These are phyloP conservation scores for Physcia stellaris DNA, from an alignment of 495 filamentous ascomycete genomes.

Conservation along the genomic window DNA sequence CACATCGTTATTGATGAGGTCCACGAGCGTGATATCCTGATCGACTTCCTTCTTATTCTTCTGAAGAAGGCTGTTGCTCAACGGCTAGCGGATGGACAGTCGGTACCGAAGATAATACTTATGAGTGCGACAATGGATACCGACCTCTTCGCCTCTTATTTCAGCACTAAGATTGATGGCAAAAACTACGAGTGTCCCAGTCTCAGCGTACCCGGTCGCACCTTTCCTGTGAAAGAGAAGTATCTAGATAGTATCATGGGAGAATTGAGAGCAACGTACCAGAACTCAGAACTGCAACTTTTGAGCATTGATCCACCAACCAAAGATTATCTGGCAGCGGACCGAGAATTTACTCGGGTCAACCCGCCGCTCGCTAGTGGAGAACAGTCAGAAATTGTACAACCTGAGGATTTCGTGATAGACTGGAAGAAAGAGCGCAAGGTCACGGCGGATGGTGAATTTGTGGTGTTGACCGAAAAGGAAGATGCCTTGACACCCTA, in stretches of 20 bases:
- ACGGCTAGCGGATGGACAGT: constrained; percentile 21
- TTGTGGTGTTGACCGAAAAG: constrained; percentile 18
- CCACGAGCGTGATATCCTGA: constrained; percentile 41
- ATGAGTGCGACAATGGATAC: constrained; percentile 49
- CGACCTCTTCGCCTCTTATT: constrained; percentile 42
- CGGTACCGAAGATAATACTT: constrained; percentile 36
- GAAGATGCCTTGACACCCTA: constrained; percentile 35
- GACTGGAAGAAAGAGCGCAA: constrained; percentile 32
- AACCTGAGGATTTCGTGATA: constrained; percentile 22
- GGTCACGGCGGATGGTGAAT: constrained; percentile 16
- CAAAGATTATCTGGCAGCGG: constrained; percentile 22
- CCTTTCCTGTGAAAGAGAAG: constrained; percentile 38
- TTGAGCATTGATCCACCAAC: constrained; percentile 22
- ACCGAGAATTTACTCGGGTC: constrained; percentile 15
- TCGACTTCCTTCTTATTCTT: constrained; percentile 42
- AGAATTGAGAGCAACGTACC: constrained; percentile 20
- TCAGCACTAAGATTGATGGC: constrained; percentile 20
- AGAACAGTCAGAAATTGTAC: constrained; percentile 6
- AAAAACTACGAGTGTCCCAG: constrained; percentile 31
- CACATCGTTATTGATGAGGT: constrained; percentile 50
- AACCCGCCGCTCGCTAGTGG: constrained; percentile 8
- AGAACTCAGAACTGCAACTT: constrained; percentile 9
- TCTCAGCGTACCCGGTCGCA: constrained; percentile 40
- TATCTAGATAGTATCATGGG: constrained; percentile 37
- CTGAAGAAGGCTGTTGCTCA: constrained; percentile 32